phyloP scores from a whole-genome alignment of 768 basidiomycete species.

The Xerocomellus intermedius region DNA sequence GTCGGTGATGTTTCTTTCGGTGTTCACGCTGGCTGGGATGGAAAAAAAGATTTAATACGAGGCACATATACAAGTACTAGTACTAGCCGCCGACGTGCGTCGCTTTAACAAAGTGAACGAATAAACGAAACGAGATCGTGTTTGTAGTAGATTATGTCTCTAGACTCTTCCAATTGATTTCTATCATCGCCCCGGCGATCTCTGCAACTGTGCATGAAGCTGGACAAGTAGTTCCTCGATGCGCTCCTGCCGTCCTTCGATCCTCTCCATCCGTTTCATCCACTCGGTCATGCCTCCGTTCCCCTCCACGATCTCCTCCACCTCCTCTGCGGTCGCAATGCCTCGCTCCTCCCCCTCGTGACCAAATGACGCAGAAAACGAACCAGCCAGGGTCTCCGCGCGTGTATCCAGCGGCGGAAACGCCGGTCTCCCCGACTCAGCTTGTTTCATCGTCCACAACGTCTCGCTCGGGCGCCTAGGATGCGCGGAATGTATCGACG shows the following conservation, averaged over 20 bases:
- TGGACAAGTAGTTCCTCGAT: slow-evolving; percentile 47
- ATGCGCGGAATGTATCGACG: slow-evolving; percentile 31
- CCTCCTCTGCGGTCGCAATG: slow-evolving; percentile 26
- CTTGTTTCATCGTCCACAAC: not conserved
- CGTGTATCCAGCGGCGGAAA: slow-evolving; percentile 27
- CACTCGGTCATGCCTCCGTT: slow-evolving; percentile 28
- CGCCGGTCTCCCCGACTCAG: slow-evolving; percentile 8
- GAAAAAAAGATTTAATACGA: not conserved
- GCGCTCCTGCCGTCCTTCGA: slow-evolving; percentile 46
- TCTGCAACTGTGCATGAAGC: slow-evolving; percentile 21
- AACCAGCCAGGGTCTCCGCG: slow-evolving; percentile 14
- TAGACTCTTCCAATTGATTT: not conserved
- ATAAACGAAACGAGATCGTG: not conserved
- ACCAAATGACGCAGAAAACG: slow-evolving; percentile 31
- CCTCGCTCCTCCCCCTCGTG: not conserved
- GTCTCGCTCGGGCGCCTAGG: slow-evolving; percentile 18
- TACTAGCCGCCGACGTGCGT: not conserved
- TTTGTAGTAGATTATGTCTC: not conserved
- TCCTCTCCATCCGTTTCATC: slow-evolving; percentile 36
- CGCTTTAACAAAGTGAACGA: not conserved
- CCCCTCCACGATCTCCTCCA: slow-evolving; percentile 27
- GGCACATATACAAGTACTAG: not conserved
- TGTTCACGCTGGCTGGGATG: not conserved
- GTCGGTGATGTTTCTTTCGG: not conserved
- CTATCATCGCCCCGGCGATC: not conserved